phyloP scores from a whole-genome alignment of 2,329 filamentous ascomycete genomes.

The Laburnicola sp. region DNA sequence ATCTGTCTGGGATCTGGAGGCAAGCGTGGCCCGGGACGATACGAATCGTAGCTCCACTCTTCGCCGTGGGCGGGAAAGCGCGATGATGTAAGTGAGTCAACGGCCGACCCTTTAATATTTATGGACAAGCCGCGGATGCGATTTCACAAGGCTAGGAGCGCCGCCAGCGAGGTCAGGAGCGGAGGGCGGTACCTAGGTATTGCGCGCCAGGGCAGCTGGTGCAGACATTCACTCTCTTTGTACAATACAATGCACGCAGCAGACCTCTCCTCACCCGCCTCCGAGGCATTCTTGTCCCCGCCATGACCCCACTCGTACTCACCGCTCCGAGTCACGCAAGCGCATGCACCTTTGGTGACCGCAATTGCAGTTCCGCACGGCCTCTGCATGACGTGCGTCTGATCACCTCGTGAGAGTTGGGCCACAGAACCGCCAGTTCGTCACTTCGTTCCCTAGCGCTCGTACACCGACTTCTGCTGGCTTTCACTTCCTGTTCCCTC shows the following conservation, averaged over 20 bases:
- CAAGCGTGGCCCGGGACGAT: conserved; percentile 1
- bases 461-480: too few species aligned
- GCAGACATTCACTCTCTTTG: too few species aligned
- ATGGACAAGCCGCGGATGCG: background rate
- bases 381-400: background rate
- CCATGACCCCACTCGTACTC: conserved; percentile 13
- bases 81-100: background rate
- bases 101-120: background rate
- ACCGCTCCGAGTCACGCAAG: conserved; percentile 25
- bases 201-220: too few species aligned
- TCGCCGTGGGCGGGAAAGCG: background rate
- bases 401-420: background rate
- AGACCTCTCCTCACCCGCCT: too few species aligned
- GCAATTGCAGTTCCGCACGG: background rate
- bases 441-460: background rate
- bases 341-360: background rate
- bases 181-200: background rate
- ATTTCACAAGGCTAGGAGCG: background rate
- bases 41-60: conserved; percentile 4
- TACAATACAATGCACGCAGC: too few species aligned
- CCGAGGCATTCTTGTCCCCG: background rate
- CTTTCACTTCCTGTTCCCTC: too few species aligned
- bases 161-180: background rate
- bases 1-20: background rate
- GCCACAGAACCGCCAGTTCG: background rate